A percentile compares a stretch with the other conserved stretches of the same genome.
Conservation (phyloP, 2,329 filamentous ascomycete species). For the Colletotrichum magnum region DNA sequence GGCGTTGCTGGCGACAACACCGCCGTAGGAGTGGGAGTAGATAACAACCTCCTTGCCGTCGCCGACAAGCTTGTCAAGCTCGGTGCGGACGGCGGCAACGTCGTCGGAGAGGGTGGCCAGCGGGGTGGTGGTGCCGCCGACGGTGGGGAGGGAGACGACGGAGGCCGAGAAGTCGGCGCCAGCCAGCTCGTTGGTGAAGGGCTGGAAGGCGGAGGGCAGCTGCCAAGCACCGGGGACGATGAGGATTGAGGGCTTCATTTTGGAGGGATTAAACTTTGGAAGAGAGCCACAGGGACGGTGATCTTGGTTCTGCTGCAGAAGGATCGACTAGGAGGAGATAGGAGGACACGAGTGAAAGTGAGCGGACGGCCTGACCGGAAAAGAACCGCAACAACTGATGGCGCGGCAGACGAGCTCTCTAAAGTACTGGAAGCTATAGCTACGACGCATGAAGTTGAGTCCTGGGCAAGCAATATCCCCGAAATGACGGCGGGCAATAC, state of each 20-base stretch:
- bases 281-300: neutral
- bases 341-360: conserved; percentile 7
- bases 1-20: conserved; percentile 55
- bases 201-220: conserved; percentile 48
- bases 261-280: conserved; percentile 2
- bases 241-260: conserved; percentile 48
- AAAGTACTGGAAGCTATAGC: conserved; percentile 26
- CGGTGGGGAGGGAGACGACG: conserved; percentile 50
- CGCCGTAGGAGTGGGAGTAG: conserved; percentile 59
- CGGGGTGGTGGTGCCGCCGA: conserved; percentile 48
- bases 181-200: conserved; percentile 32
- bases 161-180: conserved; percentile 44
- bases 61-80: conserved; percentile 48
- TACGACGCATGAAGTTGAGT: conserved; percentile 11
- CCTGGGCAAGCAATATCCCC: conserved; percentile 30
- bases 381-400: neutral
- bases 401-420: conserved; percentile 23
- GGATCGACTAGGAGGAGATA: conserved; percentile 15
- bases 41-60: conserved; percentile 58
- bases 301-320: conserved; percentile 26
- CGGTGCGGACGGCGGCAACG: conserved; percentile 47
- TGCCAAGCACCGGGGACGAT: conserved; percentile 59
- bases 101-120: conserved; percentile 49
- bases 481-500: conserved; percentile 15
- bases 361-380: conserved; percentile 19